These are phyloP conservation scores for Thelonectria rubi DNA, from an alignment of 2,329 filamentous ascomycete species.

Conservation along the genomic window DNA sequence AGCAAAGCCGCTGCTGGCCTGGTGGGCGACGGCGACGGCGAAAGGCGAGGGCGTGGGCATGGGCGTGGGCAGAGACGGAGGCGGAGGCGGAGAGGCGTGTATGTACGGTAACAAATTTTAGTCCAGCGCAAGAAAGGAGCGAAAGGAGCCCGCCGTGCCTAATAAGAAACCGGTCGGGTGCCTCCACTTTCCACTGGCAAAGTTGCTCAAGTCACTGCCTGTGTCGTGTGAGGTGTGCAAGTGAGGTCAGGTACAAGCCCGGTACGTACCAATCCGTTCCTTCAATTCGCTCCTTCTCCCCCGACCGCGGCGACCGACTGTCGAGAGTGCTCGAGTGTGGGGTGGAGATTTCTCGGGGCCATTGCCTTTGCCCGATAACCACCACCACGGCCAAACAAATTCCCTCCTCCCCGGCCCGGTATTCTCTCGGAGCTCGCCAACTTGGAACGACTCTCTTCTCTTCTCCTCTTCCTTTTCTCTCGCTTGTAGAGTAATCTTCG, in stretches of 20 bases:
- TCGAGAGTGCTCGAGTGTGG: constrained; percentile 5
- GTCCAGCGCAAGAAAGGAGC: no score
- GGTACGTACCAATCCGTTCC: neutral
- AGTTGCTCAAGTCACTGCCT: neutral
- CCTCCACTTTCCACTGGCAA: neutral
- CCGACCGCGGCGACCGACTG: neutral
- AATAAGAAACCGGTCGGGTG: neutral
- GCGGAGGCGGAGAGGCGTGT: no score
- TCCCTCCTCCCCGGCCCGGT: constrained; percentile 44
- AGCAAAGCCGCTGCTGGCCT: neutral
- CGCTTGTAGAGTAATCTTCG: constrained; percentile 5
- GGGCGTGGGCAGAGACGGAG: neutral
- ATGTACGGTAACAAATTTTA: no score
- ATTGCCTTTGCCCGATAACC: constrained; percentile 20
- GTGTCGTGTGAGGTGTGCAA: neutral
- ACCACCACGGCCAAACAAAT: constrained; percentile 40
- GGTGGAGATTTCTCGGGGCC: constrained; percentile 32
- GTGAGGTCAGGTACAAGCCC: neutral
- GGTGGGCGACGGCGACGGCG: no score
- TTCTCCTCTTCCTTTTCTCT: constrained; percentile 15
- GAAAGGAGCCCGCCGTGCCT: neutral
- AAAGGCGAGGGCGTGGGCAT: neutral
- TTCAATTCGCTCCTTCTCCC: neutral
- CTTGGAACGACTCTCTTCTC: constrained; percentile 20
- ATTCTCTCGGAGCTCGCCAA: constrained; percentile 42